These are phyloP conservation scores for Emydomyces testavorans DNA, from an alignment of 2,329 filamentous ascomycete species.

Conservation along the genomic window DNA sequence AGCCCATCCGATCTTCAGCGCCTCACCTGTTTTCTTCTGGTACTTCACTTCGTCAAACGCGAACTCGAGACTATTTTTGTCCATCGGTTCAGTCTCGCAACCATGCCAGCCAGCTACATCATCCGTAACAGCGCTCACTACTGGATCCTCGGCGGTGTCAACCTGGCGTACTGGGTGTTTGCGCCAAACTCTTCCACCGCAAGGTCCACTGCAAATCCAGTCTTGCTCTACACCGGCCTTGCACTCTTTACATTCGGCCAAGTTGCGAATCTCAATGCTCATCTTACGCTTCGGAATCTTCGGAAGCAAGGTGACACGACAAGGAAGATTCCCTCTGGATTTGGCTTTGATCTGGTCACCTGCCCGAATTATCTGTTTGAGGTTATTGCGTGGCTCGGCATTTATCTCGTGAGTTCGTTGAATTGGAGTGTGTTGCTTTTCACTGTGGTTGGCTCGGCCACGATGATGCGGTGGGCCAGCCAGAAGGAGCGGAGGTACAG, in stretches of 20 bases:
- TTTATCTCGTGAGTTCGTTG: slow-evolving; percentile 62
- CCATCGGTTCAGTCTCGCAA: slow-evolving; percentile 87
- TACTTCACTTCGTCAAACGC: slow-evolving; percentile 83
- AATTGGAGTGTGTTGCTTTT: slow-evolving; percentile 71
- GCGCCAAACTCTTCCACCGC: slow-evolving; percentile 59
- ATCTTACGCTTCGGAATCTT: slow-evolving; percentile 65
- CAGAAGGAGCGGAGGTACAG: slow-evolving; percentile 89
- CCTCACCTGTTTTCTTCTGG: slow-evolving; percentile 61
- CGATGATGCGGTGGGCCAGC: slow-evolving; percentile 79
- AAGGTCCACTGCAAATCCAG: slow-evolving; percentile 36
- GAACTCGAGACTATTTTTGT: slow-evolving; percentile 90
- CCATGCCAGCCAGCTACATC: slow-evolving; percentile 84
- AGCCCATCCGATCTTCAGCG: slow-evolving; percentile 56
- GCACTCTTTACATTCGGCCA: slow-evolving; percentile 67
- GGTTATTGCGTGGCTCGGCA: slow-evolving; percentile 69
- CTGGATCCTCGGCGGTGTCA: slow-evolving; percentile 71
- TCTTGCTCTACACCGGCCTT: slow-evolving; percentile 55
- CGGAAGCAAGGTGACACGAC: slow-evolving; percentile 70
- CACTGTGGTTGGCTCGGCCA: slow-evolving; percentile 55
- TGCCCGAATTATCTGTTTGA: slow-evolving; percentile 98
- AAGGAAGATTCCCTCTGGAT: slow-evolving; percentile 73
- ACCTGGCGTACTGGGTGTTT: slow-evolving; percentile 79
- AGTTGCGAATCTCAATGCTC: slow-evolving; percentile 65
- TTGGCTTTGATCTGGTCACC: slow-evolving; percentile 77
- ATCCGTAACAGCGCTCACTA: slow-evolving; percentile 94